Percentiles rank a stretch among this genome's conserved stretches.
These are phyloP conservation scores for Colletotrichum chrysophilum DNA, from an alignment of 2,329 filamentous ascomycete species.

Conservation along the genomic window DNA sequence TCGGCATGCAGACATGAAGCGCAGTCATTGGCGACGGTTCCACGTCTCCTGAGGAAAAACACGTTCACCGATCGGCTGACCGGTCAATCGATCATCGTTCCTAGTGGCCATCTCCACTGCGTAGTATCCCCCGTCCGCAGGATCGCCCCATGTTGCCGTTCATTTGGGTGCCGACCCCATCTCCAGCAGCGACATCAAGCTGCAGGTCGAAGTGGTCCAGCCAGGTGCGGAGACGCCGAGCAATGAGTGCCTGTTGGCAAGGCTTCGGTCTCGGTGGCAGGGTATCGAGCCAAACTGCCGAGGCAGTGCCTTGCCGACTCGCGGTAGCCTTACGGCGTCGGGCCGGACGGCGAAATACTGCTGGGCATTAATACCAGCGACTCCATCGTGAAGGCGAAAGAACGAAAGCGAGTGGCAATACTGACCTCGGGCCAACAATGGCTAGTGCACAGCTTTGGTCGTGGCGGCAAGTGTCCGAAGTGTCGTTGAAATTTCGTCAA, in stretches of 20 bases:
- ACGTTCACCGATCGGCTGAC: not conserved
- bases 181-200: not conserved
- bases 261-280: not conserved
- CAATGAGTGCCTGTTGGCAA: not conserved
- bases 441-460: not conserved
- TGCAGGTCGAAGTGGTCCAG: not conserved
- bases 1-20: not conserved
- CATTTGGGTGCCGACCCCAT: not conserved
- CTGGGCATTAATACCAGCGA: not conserved
- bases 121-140: not conserved
- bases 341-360: not conserved
- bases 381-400: not conserved
- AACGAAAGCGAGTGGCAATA: not conserved
- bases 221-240: not conserved
- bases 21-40: not conserved
- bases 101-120: not conserved
- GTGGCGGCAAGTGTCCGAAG: not conserved
- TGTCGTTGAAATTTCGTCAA: not conserved
- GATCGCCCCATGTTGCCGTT: slow-evolving; percentile 7
- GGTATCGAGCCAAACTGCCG: not conserved
- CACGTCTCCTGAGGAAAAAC: not conserved
- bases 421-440: not conserved
- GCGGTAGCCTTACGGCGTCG: not conserved
- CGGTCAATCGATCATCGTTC: not conserved
- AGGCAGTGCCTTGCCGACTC: not conserved